Evolutionary conservation across 1,284 basidiomycete genomes (phyloP), one percentile per base, ranked within the genome.

Genomic region (Ganoderma leucocontextum): DNA sequence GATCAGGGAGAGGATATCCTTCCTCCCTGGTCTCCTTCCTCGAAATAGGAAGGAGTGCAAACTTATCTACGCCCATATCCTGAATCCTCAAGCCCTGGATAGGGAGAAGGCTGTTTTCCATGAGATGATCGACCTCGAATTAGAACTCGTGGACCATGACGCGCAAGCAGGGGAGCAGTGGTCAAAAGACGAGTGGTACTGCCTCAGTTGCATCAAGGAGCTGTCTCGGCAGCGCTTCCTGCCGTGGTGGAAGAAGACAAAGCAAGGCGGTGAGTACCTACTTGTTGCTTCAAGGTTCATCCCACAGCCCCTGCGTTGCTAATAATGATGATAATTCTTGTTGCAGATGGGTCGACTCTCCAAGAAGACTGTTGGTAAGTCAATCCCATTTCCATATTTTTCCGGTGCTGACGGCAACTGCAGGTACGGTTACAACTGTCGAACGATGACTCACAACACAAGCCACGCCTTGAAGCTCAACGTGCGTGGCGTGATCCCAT

Each of bases 351-450:
- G 9, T 53, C 55, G 17, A 65, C 59, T 10, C 12, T 66, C 5
- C 53, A 67, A 25, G 72, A 74, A 4, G 74, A 77, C 62, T 79
- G 78, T 67, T 79, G 78, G 78, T 79, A 59, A n/a, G 72, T 62
- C 41, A 17, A 19, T n/a, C 13, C 19, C 22, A 0, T 2, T 36
- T 17, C 17, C 52, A 36, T 15, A 36, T 12, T 5, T 47, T 17
- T 13, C 57, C 19, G n/a, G 22, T 2, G 58, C 58, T 41, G 39
- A 60, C 58, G 6, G n/a, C 13, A 13, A 2, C 33, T 33, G 25
- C 38, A 76, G 75, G 75, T 76, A 80, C 59, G 78, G 78, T 13
- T 80, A 75, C 49, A 75, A 78, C 49, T 80, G 78, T 59, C 74
- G 78, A n/a, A 80, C 78, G 22, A 76, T 78, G 72, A 67, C 69